Percentiles rank a stretch among this genome's conserved stretches.
Conservation (phyloP, 1,284 basidiomycete genomes). For the Moesziomyces globuligerus region DNA sequence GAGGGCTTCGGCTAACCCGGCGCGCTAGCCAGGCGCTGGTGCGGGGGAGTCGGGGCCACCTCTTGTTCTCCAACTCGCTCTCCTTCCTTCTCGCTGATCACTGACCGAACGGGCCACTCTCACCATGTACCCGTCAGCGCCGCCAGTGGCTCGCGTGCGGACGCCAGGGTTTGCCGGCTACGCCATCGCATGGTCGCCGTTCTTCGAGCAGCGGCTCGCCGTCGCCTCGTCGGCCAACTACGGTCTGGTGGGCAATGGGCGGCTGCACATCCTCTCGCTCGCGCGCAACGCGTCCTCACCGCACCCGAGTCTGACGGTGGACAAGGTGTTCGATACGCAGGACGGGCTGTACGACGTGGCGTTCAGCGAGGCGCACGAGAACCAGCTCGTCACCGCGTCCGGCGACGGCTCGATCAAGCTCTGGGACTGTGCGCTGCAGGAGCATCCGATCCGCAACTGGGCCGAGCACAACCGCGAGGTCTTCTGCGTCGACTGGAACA, state of each 20-base stretch:
- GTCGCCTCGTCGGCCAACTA: constrained; percentile 92
- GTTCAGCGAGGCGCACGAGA: constrained; percentile 93
- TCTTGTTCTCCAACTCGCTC: neutral
- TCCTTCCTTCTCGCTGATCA: too few species aligned
- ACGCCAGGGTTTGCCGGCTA: constrained; percentile 81
- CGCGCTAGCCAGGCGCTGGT: too few species aligned
- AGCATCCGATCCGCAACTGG: constrained; percentile 89
- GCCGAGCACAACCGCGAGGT: constrained; percentile 92
- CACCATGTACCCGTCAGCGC: constrained; percentile 25
- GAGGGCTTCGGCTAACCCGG: too few species aligned
- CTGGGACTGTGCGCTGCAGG: constrained; percentile 90
- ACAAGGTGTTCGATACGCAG: constrained; percentile 80
- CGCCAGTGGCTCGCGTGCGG: constrained; percentile 33
- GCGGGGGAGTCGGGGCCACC: too few species aligned
- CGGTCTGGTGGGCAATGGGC: constrained; percentile 91
- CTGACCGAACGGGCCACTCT: too few species aligned
- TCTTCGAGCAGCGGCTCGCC: constrained; percentile 82
- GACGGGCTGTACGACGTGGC: constrained; percentile 91
- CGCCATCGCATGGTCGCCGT: constrained; percentile 88
- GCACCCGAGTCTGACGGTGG: constrained; percentile 25
- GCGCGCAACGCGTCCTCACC: constrained; percentile 1
- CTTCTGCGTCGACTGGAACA: constrained; percentile 97
- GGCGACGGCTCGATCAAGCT: constrained; percentile 91
- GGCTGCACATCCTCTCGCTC: constrained; percentile 51
- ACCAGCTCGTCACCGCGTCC: constrained; percentile 86